A percentile compares a stretch with the other conserved stretches of the same genome.
phyloP scores from a whole-genome alignment of 306 rosid species.

The Cucurbita pepo region DNA sequence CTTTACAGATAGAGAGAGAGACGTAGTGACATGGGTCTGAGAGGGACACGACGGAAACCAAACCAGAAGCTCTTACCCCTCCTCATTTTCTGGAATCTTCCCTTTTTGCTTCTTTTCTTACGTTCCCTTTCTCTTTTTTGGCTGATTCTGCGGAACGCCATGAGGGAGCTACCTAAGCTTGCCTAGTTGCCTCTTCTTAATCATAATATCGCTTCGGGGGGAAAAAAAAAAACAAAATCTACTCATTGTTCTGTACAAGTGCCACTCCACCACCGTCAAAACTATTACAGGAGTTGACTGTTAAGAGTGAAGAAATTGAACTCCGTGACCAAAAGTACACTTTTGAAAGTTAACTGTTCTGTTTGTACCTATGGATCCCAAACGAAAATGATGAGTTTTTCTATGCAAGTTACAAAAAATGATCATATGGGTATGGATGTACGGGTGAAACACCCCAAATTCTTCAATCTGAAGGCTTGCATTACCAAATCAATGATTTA shows the following conservation, averaged over 20 bases:
- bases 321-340: neutral
- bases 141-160: neutral
- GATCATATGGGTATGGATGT: neutral
- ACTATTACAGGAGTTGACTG: neutral
- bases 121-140: neutral
- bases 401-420: neutral
- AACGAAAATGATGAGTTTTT: neutral
- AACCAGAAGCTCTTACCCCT: neutral
- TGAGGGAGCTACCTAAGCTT: neutral
- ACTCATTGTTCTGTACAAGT: neutral
- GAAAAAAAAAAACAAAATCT: no score
- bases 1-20: neutral
- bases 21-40: slow-evolving; percentile 2
- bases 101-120: neutral
- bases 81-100: slow-evolving; percentile 5
- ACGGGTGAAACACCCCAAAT: neutral
- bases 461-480: neutral
- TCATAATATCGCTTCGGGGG: no score
- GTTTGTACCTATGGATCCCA: neutral
- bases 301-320: neutral
- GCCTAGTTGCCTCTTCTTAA: neutral
- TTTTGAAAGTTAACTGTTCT: neutral
- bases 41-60: slow-evolving; percentile 2
- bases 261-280: neutral
- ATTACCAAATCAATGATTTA: neutral